These are phyloP conservation scores for Ceratobasidium theobromae DNA, from an alignment of 1,284 basidiomycete species.

Conservation along the genomic window DNA sequence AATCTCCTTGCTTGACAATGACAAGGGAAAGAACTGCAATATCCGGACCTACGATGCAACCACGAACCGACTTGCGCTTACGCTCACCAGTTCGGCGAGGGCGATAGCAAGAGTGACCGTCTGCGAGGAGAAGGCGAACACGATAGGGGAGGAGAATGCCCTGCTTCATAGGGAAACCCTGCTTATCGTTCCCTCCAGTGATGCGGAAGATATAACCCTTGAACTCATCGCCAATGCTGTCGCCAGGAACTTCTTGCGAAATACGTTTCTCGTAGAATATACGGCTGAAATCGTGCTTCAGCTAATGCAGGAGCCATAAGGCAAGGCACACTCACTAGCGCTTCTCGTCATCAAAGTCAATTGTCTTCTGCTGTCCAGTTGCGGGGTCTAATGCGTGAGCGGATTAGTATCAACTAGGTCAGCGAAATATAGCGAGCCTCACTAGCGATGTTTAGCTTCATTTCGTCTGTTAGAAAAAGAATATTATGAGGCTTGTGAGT, in stretches of 20 bases:
- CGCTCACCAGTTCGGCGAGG: slow-evolving; percentile 91
- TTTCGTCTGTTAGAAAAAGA: slow-evolving; percentile 45
- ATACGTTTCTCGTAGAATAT: slow-evolving; percentile 97
- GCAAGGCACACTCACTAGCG: slow-evolving; percentile 64
- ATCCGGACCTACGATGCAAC: slow-evolving; percentile 96
- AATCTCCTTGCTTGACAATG: slow-evolving; percentile 96
- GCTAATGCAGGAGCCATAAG: neutral
- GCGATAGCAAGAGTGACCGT: slow-evolving; percentile 98
- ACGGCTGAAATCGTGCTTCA: slow-evolving; percentile 55
- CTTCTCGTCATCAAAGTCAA: slow-evolving; percentile 93
- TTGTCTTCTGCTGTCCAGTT: slow-evolving; percentile 94
- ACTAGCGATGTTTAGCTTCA: slow-evolving; percentile 99
- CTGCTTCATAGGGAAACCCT: slow-evolving; percentile 99
- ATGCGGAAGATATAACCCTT: slow-evolving; percentile 96
- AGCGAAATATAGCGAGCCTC: slow-evolving; percentile 45
- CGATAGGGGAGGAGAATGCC: slow-evolving; percentile 95
- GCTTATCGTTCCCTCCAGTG: slow-evolving; percentile 96
- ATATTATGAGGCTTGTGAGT: neutral
- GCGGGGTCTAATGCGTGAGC: slow-evolving; percentile 70
- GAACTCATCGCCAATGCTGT: slow-evolving; percentile 93
- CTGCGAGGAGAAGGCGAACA: slow-evolving; percentile 90
- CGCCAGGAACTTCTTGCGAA: slow-evolving; percentile 90
- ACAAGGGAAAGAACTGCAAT: slow-evolving; percentile 94
- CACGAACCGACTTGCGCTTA: slow-evolving; percentile 97
- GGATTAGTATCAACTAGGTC: slow-evolving; percentile 38